Evolutionary conservation across 345 rosid species (phyloP).

Genomic region (Trapa bicornis): DNA sequence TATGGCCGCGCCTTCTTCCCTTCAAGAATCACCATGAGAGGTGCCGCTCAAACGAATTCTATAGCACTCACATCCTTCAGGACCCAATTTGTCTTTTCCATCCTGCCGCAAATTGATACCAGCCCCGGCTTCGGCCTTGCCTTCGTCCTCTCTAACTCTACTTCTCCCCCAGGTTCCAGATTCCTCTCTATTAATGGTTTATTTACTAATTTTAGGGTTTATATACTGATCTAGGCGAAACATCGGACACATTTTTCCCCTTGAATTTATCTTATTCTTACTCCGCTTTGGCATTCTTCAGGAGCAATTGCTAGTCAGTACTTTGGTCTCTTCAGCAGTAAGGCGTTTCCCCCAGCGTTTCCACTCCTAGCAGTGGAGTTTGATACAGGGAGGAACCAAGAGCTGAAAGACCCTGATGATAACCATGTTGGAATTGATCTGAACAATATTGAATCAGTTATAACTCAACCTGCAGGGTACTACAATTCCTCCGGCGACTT

Average conservation of each 20-base stretch:
- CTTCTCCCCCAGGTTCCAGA: slow-evolving; percentile 41
- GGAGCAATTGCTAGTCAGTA: slow-evolving; percentile 53
- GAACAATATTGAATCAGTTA: slow-evolving; percentile 35
- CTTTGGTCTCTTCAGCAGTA: slow-evolving; percentile 53
- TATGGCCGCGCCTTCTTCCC: slow-evolving; percentile 59
- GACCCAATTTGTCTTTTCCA: slow-evolving; percentile 45
- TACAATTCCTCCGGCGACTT: slow-evolving; percentile 41
- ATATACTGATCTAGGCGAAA: neutral
- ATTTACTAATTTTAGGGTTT: neutral
- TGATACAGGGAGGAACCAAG: slow-evolving; percentile 57
- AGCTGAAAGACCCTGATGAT: slow-evolving; percentile 49
- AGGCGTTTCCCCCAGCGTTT: slow-evolving; percentile 24
- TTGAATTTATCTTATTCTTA: neutral
- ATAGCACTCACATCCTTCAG: slow-evolving; percentile 55
- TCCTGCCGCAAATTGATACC: slow-evolving; percentile 37
- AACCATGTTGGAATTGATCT: slow-evolving; percentile 75
- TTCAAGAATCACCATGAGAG: slow-evolving; percentile 27
- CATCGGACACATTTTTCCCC: neutral
- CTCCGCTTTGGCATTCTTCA: neutral
- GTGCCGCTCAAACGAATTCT: slow-evolving; percentile 28
- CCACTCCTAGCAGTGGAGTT: slow-evolving; percentile 75
- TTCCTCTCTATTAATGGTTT: neutral
- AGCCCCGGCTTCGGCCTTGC: slow-evolving; percentile 82
- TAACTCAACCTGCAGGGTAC: slow-evolving; percentile 35
- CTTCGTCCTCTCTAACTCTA: slow-evolving; percentile 66